Evolutionary conservation across 148 eudicot species (phyloP).

Genomic region (Rhododendron henanense): DNA sequence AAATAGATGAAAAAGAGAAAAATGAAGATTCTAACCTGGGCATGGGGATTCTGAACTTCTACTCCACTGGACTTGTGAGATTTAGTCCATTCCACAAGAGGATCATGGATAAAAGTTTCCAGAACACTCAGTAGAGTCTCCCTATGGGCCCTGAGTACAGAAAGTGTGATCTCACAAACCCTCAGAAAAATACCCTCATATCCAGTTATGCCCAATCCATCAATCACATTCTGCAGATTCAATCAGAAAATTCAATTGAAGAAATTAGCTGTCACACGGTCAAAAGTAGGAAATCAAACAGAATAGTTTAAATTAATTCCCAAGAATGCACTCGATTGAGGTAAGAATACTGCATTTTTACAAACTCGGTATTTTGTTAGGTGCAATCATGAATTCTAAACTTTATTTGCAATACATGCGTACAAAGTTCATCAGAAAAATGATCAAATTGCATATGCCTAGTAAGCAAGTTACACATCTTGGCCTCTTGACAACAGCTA

Average conservation of each 20-base stretch:
- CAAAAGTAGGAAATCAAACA: no score
- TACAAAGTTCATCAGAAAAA: neutral
- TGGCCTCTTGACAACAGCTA: neutral
- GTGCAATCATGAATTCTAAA: neutral
- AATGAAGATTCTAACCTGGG: no score
- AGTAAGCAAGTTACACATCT: neutral
- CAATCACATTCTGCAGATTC: conserved; percentile 78
- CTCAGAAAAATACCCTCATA: conserved; percentile 85
- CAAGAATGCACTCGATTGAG: neutral
- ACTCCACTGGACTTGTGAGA: conserved; percentile 97
- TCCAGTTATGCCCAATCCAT: conserved; percentile 97
- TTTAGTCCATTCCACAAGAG: conserved; percentile 98
- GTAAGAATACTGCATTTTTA: neutral
- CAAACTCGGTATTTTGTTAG: neutral
- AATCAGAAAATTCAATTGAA: conserved; percentile 10
- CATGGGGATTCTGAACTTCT: conserved; percentile 93
- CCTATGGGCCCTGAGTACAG: conserved; percentile 78
- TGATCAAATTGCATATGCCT: conserved; percentile 11
- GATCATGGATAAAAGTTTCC: conserved; percentile 96
- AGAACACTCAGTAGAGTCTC: conserved; percentile 95
- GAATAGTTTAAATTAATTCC: neutral
- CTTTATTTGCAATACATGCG: neutral
- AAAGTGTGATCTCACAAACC: conserved; percentile 97
- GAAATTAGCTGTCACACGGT: neutral
- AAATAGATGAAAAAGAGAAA: no score